Evolutionary conservation across 192 early-diverging fungal genomes (phyloP).

Genomic region (Phlyctochytrium planicorne): DNA sequence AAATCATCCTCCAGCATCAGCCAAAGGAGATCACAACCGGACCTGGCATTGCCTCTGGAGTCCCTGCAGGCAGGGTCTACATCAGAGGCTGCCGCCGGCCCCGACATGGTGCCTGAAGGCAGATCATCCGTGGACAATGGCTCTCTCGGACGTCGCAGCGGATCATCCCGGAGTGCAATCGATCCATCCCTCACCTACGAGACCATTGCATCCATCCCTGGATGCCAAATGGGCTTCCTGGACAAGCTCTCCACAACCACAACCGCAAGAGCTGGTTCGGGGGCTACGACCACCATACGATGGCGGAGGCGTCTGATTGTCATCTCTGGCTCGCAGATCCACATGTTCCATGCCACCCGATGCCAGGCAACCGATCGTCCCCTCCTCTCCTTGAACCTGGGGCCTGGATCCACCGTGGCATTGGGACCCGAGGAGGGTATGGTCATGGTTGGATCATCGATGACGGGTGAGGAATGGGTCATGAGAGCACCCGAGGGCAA

Average conservation of each 20-base stretch:
- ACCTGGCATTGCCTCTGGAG: too few relatives aligned
- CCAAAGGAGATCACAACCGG: too few relatives aligned
- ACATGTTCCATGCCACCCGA: background rate
- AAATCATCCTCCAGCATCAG: too few relatives aligned
- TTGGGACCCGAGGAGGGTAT: conserved; percentile 9
- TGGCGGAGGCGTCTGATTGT: conserved; percentile 6
- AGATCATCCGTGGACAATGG: too few relatives aligned
- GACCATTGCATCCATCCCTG: background rate
- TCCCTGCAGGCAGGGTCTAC: too few relatives aligned
- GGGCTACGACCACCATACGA: background rate
- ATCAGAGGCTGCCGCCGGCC: too few relatives aligned
- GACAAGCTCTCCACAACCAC: conserved; percentile 4
- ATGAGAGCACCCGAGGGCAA: background rate
- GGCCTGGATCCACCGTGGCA: background rate
- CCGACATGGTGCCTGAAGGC: too few relatives aligned
- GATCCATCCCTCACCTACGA: background rate
- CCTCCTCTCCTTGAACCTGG: background rate
- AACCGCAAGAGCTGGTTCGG: background rate
- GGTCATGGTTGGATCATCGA: background rate
- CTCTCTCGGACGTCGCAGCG: too few relatives aligned
- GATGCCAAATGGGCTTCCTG: background rate
- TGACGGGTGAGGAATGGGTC: conserved; percentile 6
- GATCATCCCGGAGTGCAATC: too few relatives aligned
- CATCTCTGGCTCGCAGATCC: background rate
- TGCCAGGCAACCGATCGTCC: background rate